phyloP scores from a whole-genome alignment of 2,329 filamentous ascomycete genomes.

The Paraphaeosphaeria sporulosa region DNA sequence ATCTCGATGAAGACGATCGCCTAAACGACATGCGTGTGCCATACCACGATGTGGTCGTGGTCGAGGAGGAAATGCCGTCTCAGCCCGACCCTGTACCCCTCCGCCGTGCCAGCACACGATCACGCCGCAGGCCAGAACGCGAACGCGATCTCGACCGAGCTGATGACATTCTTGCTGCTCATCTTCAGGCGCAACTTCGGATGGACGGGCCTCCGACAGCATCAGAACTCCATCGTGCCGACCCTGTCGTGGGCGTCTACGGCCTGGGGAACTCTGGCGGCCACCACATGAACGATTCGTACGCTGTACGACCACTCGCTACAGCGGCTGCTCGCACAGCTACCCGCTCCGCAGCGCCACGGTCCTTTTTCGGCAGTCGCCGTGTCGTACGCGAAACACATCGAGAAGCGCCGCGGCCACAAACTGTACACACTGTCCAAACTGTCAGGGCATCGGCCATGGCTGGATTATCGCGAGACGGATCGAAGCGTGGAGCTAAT shows the following conservation, averaged over 20 bases:
- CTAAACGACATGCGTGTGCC: conserved; percentile 50
- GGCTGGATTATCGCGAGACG: conserved; percentile 48
- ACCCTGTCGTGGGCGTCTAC: conserved; percentile 57
- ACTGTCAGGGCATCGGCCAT: conserved; percentile 40
- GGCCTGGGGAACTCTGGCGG: conserved; percentile 61
- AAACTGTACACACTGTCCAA: conserved; percentile 21
- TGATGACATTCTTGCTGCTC: conserved; percentile 60
- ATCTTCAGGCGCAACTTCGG: conserved; percentile 57
- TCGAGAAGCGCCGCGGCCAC: conserved; percentile 19
- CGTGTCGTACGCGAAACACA: conserved; percentile 31
- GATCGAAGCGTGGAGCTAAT: conserved; percentile 44
- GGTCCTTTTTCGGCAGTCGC: conserved; percentile 38
- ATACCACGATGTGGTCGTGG: conserved; percentile 39
- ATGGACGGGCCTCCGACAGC: conserved; percentile 31
- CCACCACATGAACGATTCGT: conserved; percentile 67
- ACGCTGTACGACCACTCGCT: conserved; percentile 42
- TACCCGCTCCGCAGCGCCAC: conserved; percentile 30
- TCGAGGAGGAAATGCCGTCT: conserved; percentile 40
- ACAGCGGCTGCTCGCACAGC: conserved; percentile 37
- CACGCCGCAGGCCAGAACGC: conserved; percentile 43
- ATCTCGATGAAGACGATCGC: conserved; percentile 60
- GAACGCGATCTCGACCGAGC: conserved; percentile 54
- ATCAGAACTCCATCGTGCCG: conserved; percentile 38
- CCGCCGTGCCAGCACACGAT: conserved; percentile 35
- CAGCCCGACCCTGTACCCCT: conserved; percentile 33